These are phyloP conservation scores for Hygrocybe punicea DNA, from an alignment of 768 basidiomycete genomes.

Conservation along the genomic window DNA sequence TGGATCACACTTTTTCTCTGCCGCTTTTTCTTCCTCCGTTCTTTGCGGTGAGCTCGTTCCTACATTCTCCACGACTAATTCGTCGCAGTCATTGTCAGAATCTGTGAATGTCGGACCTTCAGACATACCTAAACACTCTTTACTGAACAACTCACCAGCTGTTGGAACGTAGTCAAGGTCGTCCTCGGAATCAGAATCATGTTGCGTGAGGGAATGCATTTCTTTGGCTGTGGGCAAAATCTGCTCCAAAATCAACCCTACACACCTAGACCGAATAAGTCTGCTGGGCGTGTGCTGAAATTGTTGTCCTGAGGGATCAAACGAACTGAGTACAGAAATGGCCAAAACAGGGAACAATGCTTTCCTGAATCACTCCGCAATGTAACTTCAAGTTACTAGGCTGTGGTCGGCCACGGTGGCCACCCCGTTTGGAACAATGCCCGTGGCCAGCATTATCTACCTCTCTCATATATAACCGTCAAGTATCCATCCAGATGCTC, in stretches of 20 bases:
- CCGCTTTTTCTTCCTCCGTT: constrained; percentile 35
- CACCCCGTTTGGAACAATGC: not conserved
- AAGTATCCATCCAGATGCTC: not conserved
- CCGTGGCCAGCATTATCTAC: not conserved
- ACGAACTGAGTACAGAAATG: too few relatives aligned
- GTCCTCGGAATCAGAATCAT: constrained; percentile 53
- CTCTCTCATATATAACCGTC: not conserved
- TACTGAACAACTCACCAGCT: constrained; percentile 26
- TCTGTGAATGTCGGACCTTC: constrained; percentile 33
- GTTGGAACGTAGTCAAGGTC: constrained; percentile 69
- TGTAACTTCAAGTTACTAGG: too few relatives aligned
- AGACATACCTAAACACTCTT: not conserved
- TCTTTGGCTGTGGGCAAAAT: too few relatives aligned
- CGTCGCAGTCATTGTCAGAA: constrained; percentile 38
- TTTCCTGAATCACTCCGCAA: too few relatives aligned
- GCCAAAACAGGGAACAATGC: too few relatives aligned
- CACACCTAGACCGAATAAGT: too few relatives aligned
- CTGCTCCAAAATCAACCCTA: too few relatives aligned
- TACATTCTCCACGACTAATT: constrained; percentile 34
- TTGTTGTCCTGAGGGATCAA: too few relatives aligned
- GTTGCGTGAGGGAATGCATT: not conserved
- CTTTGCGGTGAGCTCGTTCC: constrained; percentile 24
- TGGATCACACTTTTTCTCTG: constrained; percentile 44
- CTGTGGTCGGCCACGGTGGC: too few relatives aligned
- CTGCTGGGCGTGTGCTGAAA: too few relatives aligned